Evolutionary conservation across 2,329 filamentous ascomycete genomes (phyloP), one percentile per base, ranked within the genome.

Genomic region (Clonostachys byssicola): DNA sequence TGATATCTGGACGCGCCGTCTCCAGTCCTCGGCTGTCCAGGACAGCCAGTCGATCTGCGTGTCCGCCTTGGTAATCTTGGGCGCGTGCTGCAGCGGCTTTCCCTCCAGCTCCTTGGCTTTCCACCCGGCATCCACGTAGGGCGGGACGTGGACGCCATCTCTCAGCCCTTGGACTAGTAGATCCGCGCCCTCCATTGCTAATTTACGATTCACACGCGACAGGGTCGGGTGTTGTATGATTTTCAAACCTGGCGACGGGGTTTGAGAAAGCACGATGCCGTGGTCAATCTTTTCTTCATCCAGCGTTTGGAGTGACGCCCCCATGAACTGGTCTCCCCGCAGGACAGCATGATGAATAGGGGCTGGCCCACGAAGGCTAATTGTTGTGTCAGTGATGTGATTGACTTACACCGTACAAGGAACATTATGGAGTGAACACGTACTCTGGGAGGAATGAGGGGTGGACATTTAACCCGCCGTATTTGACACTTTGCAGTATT

Each of bases 391-490:
- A 30, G 23, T 10, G 23, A 30, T 30, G 23, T 30, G 23, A 30
- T 30, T 8, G 5, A 4, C 23, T 30, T 30, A 10, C 23, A 30
- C 23, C 23, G 23, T 30, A 9, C 23, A 10, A 9, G 23, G 8
- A 30, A 10, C 23, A 30, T 30, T 10, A 3, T 30, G 23, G 23
- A 23, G 9, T 43, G 2, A 44, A 35, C 42, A 60, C 73, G 55
- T 73, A 89, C 84, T 94, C 86, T 5, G 92, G 92, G 13, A 99
- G 78, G 30, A 96, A 69, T 1, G 92, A 97, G 2, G 94, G 94
- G 60, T 99, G 94, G 3, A 99, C 78, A 65, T 99, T 99, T 4
- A 99, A 70, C 0, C 94, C 94, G 40, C 92, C 92, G 67, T 95
- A 96, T 56, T 79, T 81, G 20, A 88, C 81, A 2, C 70, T 70